A percentile compares a stretch with the other conserved stretches of the same genome.
phyloP scores from a whole-genome alignment of 495 filamentous ascomycete species.

The Aspergillus cristatus region DNA sequence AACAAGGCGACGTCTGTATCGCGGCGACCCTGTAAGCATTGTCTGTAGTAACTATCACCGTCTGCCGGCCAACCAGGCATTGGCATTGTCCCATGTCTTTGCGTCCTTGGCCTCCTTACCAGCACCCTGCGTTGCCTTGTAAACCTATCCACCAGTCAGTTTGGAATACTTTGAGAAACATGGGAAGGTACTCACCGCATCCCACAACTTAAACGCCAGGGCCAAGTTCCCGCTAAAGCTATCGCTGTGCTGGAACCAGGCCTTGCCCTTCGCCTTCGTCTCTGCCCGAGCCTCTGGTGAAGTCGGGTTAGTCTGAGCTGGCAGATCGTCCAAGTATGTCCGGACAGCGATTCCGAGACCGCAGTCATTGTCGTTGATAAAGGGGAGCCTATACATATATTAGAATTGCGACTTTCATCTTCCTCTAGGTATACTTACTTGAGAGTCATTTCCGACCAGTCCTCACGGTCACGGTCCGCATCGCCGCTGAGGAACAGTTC shows the following conservation, averaged over 20 bases:
- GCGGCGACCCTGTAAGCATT: too few relatives aligned
- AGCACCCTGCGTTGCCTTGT: slow-evolving; percentile 56
- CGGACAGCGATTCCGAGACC: slow-evolving; percentile 85
- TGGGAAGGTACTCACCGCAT: slow-evolving; percentile 56
- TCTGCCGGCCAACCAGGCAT: slow-evolving; percentile 50
- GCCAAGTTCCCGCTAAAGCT: slow-evolving; percentile 70
- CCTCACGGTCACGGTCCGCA: slow-evolving; percentile 57
- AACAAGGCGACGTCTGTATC: too few relatives aligned
- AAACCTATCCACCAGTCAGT: slow-evolving; percentile 40
- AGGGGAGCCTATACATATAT: slow-evolving; percentile 58
- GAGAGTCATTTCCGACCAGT: slow-evolving; percentile 61
- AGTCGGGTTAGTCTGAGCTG: slow-evolving; percentile 42
- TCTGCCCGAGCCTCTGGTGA: slow-evolving; percentile 51
- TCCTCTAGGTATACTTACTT: slow-evolving; percentile 42
- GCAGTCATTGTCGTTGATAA: slow-evolving; percentile 73
- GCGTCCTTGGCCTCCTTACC: slow-evolving; percentile 56
- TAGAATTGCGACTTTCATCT: slow-evolving; percentile 16
- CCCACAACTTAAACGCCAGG: slow-evolving; percentile 73
- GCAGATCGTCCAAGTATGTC: slow-evolving; percentile 81
- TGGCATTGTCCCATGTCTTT: slow-evolving; percentile 54
- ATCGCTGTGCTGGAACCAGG: slow-evolving; percentile 66
- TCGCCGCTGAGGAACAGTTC: slow-evolving; percentile 73
- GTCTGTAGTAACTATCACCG: slow-evolving; percentile 22
- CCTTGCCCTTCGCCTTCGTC: slow-evolving; percentile 54
- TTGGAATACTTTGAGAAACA: too few relatives aligned